Evolutionary conservation across 805 yeast genomes (phyloP).

Genomic region (Komagataella pastoris): DNA sequence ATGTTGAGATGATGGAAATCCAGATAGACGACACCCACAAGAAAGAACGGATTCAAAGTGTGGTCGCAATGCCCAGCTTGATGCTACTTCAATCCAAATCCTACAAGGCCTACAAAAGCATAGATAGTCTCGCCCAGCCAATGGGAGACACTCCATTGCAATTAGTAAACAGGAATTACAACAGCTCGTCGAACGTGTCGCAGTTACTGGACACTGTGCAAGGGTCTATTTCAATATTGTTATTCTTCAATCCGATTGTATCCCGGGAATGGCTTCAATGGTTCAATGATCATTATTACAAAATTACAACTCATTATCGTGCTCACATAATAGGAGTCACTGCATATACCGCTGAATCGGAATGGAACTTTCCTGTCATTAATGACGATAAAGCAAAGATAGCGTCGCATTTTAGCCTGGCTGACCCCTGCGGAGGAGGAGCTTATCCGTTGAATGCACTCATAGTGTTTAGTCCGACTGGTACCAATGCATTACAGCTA

Average conservation of each 20-base stretch:
- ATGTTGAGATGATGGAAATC: neutral
- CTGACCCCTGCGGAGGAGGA: constrained; percentile 4
- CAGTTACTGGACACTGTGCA: neutral
- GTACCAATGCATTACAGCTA: neutral
- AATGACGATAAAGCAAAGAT: neutral
- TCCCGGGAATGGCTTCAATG: neutral
- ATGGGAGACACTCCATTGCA: neutral
- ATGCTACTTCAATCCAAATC: neutral
- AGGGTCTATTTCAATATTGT: neutral
- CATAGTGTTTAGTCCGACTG: constrained; percentile 1
- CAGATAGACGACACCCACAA: neutral
- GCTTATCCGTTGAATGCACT: constrained; percentile 1
- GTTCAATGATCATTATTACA: neutral
- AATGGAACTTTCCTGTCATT: constrained; percentile 1
- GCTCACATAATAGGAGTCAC: neutral
- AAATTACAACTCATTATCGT: neutral
- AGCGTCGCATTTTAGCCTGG: neutral
- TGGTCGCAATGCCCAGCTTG: neutral
- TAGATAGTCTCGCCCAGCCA: neutral
- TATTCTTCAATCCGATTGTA: neutral
- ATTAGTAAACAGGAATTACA: neutral
- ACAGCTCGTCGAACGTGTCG: neutral
- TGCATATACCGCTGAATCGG: neutral
- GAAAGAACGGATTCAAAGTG: neutral
- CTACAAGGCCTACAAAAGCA: neutral